Evolutionary conservation across 768 basidiomycete genomes (phyloP), one percentile per base, ranked within the genome.

Genomic region (Pleurotus giganteus): DNA sequence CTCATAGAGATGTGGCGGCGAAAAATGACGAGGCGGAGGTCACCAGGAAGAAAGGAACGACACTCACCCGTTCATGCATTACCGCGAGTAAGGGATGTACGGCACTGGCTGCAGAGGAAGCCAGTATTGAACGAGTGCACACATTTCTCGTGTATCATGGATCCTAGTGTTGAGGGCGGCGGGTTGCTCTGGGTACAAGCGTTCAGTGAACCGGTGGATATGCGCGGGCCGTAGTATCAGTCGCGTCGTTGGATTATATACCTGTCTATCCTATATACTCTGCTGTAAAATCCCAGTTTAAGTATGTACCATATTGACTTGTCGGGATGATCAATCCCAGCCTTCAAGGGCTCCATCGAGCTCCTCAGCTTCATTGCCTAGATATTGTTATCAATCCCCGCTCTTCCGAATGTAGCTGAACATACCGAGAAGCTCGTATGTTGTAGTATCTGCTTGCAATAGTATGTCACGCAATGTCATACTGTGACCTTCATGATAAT

Each of bases 391-490:
- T 5, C 8, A 5, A 7, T 5, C 5, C 8, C 6, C 5, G 15
- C 39, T 5, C 39, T 17, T 41, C 12, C 4, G 24, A 39, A 5
- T 15, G 12, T 24, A 11, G 41, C 21, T 12, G 36, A 19, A 59
- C 69, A 52, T 53, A 69, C 71, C 71, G 19, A 79, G 60, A 19
- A 79, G 61, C 53, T 73, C 73, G 58, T 73, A 72, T 21, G 70
- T 66, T 23, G 68, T 67, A 11, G 68, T 66, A 47, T 75, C 76
- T 8, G 73, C 69, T 49, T 60, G 66, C 54, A 78, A 59, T 51
- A 81, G 60, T 26, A 81, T 74, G 58, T 80, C 79, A 9, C 72
- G 72, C 27, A 81, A 66, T 19, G 77, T 79, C 72, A 80, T 73
- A 59, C 80, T 81, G 4, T 67, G 69, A 12, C 62, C 72, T 55